Evolutionary conservation across 139 green algal genomes (phyloP).

Genomic region (Chlamydomonas sphaeroides): DNA sequence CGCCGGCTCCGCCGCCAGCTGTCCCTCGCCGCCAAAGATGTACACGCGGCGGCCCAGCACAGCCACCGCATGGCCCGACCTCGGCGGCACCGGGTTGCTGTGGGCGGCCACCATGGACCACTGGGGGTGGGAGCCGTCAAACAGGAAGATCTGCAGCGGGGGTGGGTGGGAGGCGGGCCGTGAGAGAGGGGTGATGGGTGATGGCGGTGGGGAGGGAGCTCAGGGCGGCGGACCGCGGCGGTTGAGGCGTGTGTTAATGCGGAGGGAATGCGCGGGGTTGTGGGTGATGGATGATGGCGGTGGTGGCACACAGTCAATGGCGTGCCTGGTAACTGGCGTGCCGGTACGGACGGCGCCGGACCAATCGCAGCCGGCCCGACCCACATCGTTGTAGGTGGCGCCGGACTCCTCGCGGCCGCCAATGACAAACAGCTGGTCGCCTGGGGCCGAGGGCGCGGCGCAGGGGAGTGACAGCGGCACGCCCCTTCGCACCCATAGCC

Average conservation of each 20-base stretch:
- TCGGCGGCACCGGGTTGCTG: constrained; percentile 29
- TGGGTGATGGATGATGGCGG: no score
- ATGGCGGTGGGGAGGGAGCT: no score
- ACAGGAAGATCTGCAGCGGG: constrained; percentile 26
- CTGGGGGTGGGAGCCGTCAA: neutral
- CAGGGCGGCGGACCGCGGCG: no score
- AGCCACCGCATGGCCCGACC: constrained; percentile 27
- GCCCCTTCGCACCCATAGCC: no score
- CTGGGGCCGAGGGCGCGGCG: neutral
- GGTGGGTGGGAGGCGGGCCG: no score
- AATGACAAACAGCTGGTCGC: constrained; percentile 6
- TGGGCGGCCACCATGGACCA: constrained; percentile 23
- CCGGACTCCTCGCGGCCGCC: neutral
- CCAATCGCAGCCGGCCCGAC: no score
- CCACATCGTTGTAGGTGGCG: constrained; percentile 9
- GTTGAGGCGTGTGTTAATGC: no score
- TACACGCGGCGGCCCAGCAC: constrained; percentile 11
- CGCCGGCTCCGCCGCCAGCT: neutral
- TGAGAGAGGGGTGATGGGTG: neutral
- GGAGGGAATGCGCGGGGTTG: no score
- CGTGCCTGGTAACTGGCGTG: no score
- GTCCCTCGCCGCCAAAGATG: constrained; percentile 27
- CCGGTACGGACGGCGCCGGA: no score
- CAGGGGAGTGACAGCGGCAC: no score
- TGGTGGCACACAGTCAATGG: no score